These are phyloP conservation scores for Stropharia rugosoannulata DNA, from an alignment of 768 basidiomycete species.

Conservation along the genomic window DNA sequence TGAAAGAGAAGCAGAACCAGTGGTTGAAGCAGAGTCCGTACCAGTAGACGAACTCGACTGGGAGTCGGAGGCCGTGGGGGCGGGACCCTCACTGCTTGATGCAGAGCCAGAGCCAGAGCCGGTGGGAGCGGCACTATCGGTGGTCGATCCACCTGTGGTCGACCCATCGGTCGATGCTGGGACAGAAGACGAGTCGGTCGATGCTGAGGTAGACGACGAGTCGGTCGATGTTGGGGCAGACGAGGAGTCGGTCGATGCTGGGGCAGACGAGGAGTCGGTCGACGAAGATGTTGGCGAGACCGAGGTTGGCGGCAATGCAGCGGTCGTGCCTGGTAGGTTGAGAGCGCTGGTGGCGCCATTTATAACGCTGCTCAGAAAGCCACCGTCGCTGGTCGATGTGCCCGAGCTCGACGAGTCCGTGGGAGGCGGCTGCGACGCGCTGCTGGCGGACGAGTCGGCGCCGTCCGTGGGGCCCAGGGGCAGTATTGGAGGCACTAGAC, in stretches of 20 bases:
- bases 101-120: not conserved
- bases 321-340: not conserved
- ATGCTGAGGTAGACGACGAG: too few relatives aligned
- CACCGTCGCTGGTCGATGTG: not conserved
- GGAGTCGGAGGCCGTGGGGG: not conserved
- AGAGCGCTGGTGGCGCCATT: not conserved
- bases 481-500: not conserved
- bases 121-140: not conserved
- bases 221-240: too few relatives aligned
- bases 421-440: not conserved
- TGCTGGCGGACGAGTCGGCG: too few relatives aligned
- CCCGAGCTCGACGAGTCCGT: not conserved
- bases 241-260: too few relatives aligned
- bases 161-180: too few relatives aligned
- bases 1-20: not conserved
- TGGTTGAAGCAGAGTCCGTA: not conserved
- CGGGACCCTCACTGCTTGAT: not conserved
- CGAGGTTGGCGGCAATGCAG: not conserved
- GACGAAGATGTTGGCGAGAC: not conserved
- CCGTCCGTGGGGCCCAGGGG: too few relatives aligned
- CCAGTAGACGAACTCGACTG: too few relatives aligned
- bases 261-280: not conserved
- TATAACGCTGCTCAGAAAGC: not conserved
- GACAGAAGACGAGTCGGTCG: not conserved
- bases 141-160: too few relatives aligned